Base-by-base conservation (phyloP, 139 green algal genomes). In the Marvania coccoides region DNA sequence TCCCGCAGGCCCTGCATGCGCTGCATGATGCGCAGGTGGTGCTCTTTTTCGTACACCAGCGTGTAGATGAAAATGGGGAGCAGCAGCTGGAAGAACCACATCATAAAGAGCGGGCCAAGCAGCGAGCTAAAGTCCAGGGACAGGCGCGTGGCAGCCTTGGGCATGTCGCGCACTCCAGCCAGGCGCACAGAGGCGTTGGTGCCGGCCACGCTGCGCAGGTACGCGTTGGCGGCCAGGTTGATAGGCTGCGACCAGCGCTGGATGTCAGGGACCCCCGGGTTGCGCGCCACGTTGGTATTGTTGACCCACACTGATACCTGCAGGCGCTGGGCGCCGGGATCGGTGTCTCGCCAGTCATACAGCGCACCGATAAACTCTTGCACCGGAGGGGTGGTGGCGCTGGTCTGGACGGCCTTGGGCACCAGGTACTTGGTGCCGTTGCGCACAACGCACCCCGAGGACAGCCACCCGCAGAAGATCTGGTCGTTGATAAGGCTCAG, bases 101-200 rank as follows among this genome's bases (percentile, higher is more conserved):
- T 88, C 60, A 85, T 86, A 71, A 96, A 95, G 3, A 95, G 65
- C 2, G 89, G 89, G 5, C 89, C 90, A 37, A 96, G 79, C 29
- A 95, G 71, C 37, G 76, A 82, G 2, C 81, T 83, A 42, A 95
- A 87, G 70, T 95, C 87, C 23, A 95, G 65, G 28, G 39, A 47
- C 2, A 95, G 77, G 14, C 48, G 40, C 9, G 36, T 80, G 3
- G 58, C 62, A 6, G 54, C 51, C 36, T 80, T 85, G 10, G 88
- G 88, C 65, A 95, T 92, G 57, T 81, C 88, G 53, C 71, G 72
- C 23, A 85, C 34, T 3, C 83, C 83, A 9, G 56, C 53, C 77
- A 84, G 62, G 9, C 47, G 38, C 2, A 63, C 76, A 6, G 55
- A 74, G 53, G 57, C 64, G 37, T 4, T 39, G 15, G 33, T 4